phyloP scores from a whole-genome alignment of 805 yeast genomes.

The Pichia insulana region DNA sequence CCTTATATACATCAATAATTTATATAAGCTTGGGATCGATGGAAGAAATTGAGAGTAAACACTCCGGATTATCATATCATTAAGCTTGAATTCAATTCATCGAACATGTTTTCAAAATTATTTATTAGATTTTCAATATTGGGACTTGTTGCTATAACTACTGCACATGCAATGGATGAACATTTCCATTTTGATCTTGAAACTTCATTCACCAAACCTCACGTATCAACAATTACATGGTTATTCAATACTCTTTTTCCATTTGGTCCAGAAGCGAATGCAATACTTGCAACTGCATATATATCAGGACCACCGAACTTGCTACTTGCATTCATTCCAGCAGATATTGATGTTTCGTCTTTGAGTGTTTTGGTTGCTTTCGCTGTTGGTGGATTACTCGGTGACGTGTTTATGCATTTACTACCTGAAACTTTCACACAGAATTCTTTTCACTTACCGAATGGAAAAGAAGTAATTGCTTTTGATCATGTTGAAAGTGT shows the following conservation, averaged over 20 bases:
- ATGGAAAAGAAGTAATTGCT: constrained; percentile 24
- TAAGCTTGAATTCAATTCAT: too few species aligned
- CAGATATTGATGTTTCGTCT: constrained; percentile 41
- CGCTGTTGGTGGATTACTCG: constrained; percentile 69
- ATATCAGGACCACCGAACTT: constrained; percentile 60
- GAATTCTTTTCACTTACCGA: constrained; percentile 33
- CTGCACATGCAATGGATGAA: background rate
- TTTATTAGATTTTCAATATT: background rate
- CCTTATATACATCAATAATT: too few species aligned
- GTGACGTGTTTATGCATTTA: constrained; percentile 66
- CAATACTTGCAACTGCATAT: constrained; percentile 53
- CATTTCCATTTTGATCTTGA: background rate
- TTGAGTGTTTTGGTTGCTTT: constrained; percentile 53
- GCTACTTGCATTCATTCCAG: constrained; percentile 47
- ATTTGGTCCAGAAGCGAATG: constrained; percentile 51
- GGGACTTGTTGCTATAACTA: background rate
- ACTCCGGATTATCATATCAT: too few species aligned
- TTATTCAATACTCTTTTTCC: constrained; percentile 39
- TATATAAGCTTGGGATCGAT: too few species aligned
- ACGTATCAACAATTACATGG: constrained; percentile 22
- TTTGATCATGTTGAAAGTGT: constrained; percentile 44
- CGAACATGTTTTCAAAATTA: too few species aligned
- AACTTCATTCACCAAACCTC: background rate
- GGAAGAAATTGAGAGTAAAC: too few species aligned
- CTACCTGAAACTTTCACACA: constrained; percentile 61